phyloP scores from a whole-genome alignment of 1,139 yeast species.

The Taphrina deformans region DNA sequence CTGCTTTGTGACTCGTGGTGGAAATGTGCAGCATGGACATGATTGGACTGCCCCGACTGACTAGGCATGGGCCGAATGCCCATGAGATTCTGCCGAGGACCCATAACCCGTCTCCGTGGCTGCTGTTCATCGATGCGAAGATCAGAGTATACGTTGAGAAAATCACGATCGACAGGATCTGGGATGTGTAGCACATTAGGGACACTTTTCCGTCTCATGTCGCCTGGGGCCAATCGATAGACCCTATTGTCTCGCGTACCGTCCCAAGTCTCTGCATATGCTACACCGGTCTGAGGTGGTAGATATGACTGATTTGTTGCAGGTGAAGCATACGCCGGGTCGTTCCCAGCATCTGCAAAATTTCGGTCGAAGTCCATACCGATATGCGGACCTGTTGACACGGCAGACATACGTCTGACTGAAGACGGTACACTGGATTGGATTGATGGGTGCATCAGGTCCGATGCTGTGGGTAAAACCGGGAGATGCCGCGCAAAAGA shows the following conservation, averaged over 20 bases:
- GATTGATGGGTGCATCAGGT: background rate
- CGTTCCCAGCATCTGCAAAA: background rate
- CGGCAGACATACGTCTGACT: background rate
- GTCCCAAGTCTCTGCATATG: constrained; percentile 30
- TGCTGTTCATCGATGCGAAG: background rate
- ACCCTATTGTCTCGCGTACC: constrained; percentile 7
- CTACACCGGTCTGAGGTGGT: background rate
- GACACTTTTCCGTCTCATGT: constrained; percentile 14
- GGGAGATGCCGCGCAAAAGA: background rate
- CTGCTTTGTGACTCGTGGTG: background rate
- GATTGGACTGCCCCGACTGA: background rate
- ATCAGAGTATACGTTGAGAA: background rate
- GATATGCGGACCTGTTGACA: background rate
- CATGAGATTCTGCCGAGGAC: background rate
- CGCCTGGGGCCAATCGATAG: constrained; percentile 8
- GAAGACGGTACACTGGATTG: background rate
- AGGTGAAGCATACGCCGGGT: background rate
- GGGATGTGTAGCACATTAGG: background rate
- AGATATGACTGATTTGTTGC: background rate
- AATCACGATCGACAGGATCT: background rate
- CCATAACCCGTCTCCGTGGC: constrained; percentile 1
- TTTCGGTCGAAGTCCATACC: background rate
- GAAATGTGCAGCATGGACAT: background rate
- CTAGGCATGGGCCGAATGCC: background rate
- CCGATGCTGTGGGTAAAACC: background rate